Evolutionary conservation across 2,329 filamentous ascomycete genomes (phyloP).

Genomic region (Tolypocladium ophioglossoides): DNA sequence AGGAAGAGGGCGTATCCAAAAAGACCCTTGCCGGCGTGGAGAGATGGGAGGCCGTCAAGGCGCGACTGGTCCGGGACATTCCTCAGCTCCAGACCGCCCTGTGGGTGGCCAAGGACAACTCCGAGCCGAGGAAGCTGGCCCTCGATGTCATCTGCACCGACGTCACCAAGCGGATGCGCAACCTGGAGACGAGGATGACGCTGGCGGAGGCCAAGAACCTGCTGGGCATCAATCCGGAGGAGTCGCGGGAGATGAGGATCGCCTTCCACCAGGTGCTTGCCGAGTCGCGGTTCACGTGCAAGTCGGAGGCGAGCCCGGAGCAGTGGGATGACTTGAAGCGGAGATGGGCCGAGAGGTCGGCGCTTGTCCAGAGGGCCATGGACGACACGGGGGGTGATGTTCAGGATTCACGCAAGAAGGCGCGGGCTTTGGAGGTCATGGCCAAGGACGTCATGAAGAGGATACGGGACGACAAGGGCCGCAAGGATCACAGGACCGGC

Average conservation of each 20-base stretch:
- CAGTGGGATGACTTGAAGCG: conserved; percentile 63
- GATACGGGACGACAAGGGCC: conserved; percentile 54
- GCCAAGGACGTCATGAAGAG: conserved; percentile 72
- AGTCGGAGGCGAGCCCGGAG: conserved; percentile 59
- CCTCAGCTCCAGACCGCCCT: conserved; percentile 53
- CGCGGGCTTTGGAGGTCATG: conserved; percentile 58
- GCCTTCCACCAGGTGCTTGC: conserved; percentile 57
- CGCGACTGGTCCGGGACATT: conserved; percentile 53
- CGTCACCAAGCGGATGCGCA: conserved; percentile 68
- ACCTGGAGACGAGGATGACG: conserved; percentile 54
- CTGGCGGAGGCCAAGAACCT: conserved; percentile 63
- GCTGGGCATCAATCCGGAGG: conserved; percentile 31
- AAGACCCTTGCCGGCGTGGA: conserved; percentile 67
- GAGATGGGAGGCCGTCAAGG: conserved; percentile 62
- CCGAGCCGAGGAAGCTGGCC: conserved; percentile 55
- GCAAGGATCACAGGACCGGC: conserved; percentile 30
- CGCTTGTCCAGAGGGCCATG: conserved; percentile 44
- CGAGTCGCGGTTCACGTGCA: conserved; percentile 58
- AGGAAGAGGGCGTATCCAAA: conserved; percentile 55
- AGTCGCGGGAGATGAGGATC: conserved; percentile 49
- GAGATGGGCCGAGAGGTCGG: conserved; percentile 52
- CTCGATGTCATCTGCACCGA: conserved; percentile 73
- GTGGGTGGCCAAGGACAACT: conserved; percentile 43
- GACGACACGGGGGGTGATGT: conserved; percentile 35
- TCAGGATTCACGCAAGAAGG: conserved; percentile 41